A percentile compares a stretch with the other conserved stretches of the same genome.
phyloP scores from a whole-genome alignment of 768 basidiomycete species.

The Hydnomerulius pinastri region DNA sequence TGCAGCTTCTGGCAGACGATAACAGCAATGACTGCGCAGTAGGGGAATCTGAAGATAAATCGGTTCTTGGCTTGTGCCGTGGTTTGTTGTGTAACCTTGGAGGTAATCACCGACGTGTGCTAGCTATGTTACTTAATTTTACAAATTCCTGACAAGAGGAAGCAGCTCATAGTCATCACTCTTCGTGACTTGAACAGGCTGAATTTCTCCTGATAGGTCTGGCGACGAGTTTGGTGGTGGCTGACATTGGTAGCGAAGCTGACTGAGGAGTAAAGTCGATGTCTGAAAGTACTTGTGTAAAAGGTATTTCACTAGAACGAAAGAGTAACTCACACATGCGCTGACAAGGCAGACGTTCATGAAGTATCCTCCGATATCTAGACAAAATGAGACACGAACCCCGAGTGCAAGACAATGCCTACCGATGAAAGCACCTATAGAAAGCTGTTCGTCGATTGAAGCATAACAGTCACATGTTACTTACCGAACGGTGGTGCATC shows the following conservation, averaged over 20 bases:
- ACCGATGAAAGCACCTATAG: constrained; percentile 2
- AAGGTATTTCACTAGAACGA: neutral
- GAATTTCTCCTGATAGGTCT: too few relatives aligned
- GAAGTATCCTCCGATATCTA: constrained; percentile 5
- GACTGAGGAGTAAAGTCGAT: neutral
- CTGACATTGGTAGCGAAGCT: too few relatives aligned
- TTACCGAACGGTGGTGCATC: constrained; percentile 3
- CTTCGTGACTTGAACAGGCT: too few relatives aligned
- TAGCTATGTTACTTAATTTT: too few relatives aligned
- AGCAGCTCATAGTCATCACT: too few relatives aligned
- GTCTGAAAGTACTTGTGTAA: neutral
- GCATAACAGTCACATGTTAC: neutral
- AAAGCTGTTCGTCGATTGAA: neutral
- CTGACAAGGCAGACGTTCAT: constrained; percentile 9
- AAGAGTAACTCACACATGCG: neutral
- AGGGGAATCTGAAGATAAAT: too few relatives aligned
- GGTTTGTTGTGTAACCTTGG: too few relatives aligned
- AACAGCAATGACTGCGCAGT: constrained; percentile 11
- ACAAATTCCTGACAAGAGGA: too few relatives aligned
- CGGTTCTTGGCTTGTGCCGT: too few relatives aligned
- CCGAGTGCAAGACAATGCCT: neutral
- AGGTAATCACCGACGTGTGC: too few relatives aligned
- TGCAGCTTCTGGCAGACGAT: constrained; percentile 19
- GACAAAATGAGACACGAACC: neutral
- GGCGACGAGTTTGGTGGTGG: too few relatives aligned